Base-by-base conservation (phyloP, 352 stramenopile genomes). In the Globisporangium abappressorium region DNA sequence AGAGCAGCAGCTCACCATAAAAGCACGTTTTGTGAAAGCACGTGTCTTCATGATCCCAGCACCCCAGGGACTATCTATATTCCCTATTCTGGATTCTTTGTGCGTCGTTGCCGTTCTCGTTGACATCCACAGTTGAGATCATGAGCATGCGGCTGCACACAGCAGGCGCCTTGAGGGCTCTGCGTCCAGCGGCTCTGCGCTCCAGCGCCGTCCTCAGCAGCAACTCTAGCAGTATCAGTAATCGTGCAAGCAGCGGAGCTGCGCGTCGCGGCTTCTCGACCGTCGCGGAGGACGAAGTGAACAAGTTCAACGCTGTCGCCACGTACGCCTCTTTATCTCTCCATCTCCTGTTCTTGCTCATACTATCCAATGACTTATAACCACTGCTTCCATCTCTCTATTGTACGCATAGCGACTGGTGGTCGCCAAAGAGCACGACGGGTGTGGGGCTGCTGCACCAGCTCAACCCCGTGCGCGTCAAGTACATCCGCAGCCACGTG, bases 391-490 rank as follows among this genome's bases (percentile, higher is more conserved):
- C 6, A 38, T 22, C 34, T 58, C 4, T 60, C 8, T 55, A 24
- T 24, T 60, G 4, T 5, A 30, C 34, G n/a, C 22, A 72, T 65
- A 95, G 88, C 5, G 86, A 95, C 65, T 95, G 88, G 88, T 95
- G 88, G 88, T 71, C 81, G 12, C 88, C 88, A 0, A 73, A 81
- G 58, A 92, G 84, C 74, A 87, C 76, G 67, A 91, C 78, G 30
- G 87, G 88, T 57, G 85, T 95, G 22, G 87, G 87, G 0, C 76
- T 84, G 60, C 70, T 95, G 71, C 88, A 95, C 63, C 83, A 94
- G 68, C 70, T 95, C 30, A 95, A 95, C 55, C 85, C 85, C 22
- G 87, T 93, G 68, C 86, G 88, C 24, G 86, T 94, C 66, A 85
- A 88, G 70, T 94, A 94, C 76, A 94, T 95, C 56, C 88, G 88